These are phyloP conservation scores for Diaporthe sp. DNA, from an alignment of 2,329 filamentous ascomycete genomes.

Conservation along the genomic window DNA sequence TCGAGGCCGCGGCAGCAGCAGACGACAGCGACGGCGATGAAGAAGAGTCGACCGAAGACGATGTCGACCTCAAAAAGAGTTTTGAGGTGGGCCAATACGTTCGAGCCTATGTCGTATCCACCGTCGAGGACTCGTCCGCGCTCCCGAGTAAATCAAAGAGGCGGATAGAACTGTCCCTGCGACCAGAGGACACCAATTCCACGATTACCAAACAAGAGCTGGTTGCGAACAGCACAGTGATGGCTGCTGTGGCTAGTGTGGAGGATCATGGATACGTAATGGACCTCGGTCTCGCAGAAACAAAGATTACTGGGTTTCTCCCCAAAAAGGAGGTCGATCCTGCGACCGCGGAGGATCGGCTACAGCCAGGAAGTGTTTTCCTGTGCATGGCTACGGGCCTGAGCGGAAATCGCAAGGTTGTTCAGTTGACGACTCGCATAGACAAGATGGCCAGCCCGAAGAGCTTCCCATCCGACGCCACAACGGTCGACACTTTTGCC, in stretches of 20 bases:
- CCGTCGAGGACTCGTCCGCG: constrained; percentile 72
- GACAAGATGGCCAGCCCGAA: constrained; percentile 77
- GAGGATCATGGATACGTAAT: constrained; percentile 97
- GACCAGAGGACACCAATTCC: constrained; percentile 83
- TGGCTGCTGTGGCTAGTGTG: constrained; percentile 91
- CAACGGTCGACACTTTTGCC: constrained; percentile 89
- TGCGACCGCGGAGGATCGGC: constrained; percentile 72
- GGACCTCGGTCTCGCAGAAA: constrained; percentile 83
- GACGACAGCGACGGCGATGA: constrained; percentile 69
- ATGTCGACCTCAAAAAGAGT: constrained; percentile 80
- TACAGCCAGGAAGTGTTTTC: constrained; percentile 88
- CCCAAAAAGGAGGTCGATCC: constrained; percentile 84
- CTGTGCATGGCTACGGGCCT: constrained; percentile 85
- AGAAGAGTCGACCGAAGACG: constrained; percentile 65
- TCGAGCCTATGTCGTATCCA: constrained; percentile 85
- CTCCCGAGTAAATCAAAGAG: constrained; percentile 76
- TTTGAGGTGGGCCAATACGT: constrained; percentile 91
- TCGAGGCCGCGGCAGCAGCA: constrained; percentile 77
- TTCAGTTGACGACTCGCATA: constrained; percentile 85
- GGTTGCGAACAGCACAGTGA: constrained; percentile 81
- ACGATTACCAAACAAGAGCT: constrained; percentile 81
- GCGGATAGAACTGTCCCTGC: constrained; percentile 88
- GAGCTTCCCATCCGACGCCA: constrained; percentile 79
- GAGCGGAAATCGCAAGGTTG: constrained; percentile 82
- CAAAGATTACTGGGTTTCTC: constrained; percentile 84